Conservation (phyloP, 2,329 filamentous ascomycete genomes). For the Leptodontidium sp. region DNA sequence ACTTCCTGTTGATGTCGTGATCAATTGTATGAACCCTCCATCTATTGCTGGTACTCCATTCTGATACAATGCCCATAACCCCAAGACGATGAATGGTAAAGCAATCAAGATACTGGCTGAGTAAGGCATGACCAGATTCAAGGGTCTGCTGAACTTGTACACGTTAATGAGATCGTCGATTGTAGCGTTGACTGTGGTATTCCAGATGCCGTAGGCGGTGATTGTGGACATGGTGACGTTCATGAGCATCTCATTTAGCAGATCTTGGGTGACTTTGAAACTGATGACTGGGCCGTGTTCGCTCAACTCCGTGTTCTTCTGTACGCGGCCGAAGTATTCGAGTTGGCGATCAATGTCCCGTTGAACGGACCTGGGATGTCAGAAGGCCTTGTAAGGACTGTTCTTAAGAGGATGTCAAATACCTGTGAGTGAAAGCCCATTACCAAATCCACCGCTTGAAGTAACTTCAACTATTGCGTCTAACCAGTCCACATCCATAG, state of each 20-base stretch:
- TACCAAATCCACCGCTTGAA: not conserved
- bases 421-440: not conserved
- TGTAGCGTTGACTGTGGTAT: conserved; percentile 9
- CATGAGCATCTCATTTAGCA: conserved; percentile 22
- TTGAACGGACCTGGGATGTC: not conserved
- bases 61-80: not conserved
- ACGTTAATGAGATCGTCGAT: conserved; percentile 2
- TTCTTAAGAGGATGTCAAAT: too few species aligned
- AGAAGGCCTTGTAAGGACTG: too few species aligned
- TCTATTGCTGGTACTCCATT: conserved; percentile 25
- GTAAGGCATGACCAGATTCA: conserved; percentile 26
- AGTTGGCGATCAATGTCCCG: conserved; percentile 1
- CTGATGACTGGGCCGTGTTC: not conserved
- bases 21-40: conserved; percentile 22
- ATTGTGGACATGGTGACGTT: conserved; percentile 27
- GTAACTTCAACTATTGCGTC: not conserved
- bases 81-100: conserved; percentile 14
- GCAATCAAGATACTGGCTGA: not conserved
- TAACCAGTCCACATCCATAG: not conserved
- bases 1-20: conserved; percentile 20
- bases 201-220: conserved; percentile 15
- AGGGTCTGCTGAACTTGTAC: conserved; percentile 13
- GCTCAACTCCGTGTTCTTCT: not conserved
- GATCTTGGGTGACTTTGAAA: conserved; percentile 19
- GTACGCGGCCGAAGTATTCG: not conserved